Conservation (phyloP, 495 filamentous ascomycete genomes). For the Penicillium steckii region DNA sequence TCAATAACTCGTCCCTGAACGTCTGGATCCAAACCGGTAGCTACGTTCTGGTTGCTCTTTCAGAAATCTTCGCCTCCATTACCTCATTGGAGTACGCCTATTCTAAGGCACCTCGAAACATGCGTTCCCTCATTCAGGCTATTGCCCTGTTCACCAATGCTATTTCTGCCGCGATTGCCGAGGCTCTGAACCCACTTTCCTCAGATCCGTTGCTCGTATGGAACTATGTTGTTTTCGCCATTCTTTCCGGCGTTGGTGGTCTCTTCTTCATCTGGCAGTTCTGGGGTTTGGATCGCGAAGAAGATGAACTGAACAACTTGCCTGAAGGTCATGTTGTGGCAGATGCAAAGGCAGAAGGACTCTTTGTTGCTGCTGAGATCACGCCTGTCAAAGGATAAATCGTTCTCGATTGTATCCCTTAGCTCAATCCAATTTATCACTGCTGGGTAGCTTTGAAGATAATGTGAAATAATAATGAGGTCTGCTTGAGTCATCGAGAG, state of each 20-base stretch:
- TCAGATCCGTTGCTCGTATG: slow-evolving; percentile 63
- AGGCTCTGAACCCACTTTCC: slow-evolving; percentile 60
- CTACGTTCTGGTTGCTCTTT: slow-evolving; percentile 63
- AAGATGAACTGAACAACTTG: slow-evolving; percentile 62
- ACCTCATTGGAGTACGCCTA: slow-evolving; percentile 74
- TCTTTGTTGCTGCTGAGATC: slow-evolving; percentile 14
- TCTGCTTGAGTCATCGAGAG: too few relatives aligned
- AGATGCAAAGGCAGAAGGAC: slow-evolving; percentile 10
- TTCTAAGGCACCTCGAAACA: slow-evolving; percentile 77
- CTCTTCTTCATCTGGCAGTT: slow-evolving; percentile 58
- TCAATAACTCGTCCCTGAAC: slow-evolving; percentile 41
- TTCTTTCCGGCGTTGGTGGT: slow-evolving; percentile 58
- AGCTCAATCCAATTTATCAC: too few relatives aligned
- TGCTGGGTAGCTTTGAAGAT: too few relatives aligned
- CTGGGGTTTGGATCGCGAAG: slow-evolving; percentile 55
- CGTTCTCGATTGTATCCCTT: background rate
- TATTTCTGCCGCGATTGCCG: slow-evolving; percentile 60
- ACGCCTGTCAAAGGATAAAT: slow-evolving; percentile 15
- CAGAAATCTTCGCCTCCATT: slow-evolving; percentile 67
- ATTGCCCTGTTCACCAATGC: slow-evolving; percentile 69
- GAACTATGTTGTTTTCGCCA: slow-evolving; percentile 64
- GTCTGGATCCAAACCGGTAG: slow-evolving; percentile 57
- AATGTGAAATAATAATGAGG: too few relatives aligned
- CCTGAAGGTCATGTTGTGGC: slow-evolving; percentile 21
- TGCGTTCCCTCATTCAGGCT: slow-evolving; percentile 70